Base-by-base conservation (phyloP, 2,329 filamentous ascomycete genomes). In the Rhynchosporium graminicola region DNA sequence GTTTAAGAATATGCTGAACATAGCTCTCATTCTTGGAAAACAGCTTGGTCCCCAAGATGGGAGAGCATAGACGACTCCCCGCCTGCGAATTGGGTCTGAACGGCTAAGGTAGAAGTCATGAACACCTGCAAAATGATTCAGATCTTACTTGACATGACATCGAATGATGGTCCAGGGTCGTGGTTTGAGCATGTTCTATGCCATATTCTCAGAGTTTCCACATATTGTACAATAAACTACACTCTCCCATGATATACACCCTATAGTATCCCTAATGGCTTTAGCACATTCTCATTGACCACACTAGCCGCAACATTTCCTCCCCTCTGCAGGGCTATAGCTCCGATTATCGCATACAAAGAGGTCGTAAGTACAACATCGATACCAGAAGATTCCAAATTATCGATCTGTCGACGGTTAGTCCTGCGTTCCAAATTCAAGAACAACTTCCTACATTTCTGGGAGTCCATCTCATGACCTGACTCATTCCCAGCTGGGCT, bases 391-490 rank as follows among this genome's bases (percentile, higher is more conserved):
- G 80, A 78, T 57, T 83, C 75, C 59, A 96, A 81, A 70, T 92
- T 87, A 65, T 87, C 80, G 28, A 87, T 83, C 83, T 87, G 65
- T 15, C 48, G 4, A 51, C 43, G 36, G 64, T 76, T 58, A 73
- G 69, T 48, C 36, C 31, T 13, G 45, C 40, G 52, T 52, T 57
- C 48, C 31, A 45, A 4, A 38, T 2, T 29, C 2, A 57, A 64
- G 59, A 15, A 59, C 52, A 40, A 46, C 0, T 36, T 38, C 36
- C 59, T 80, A 96, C 92, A 79, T 89, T 83, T 78, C 84, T 86
- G 33, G 95, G 95, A 76, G 90, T 91, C 95, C 95, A 98, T 77
- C 95, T 83, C 68, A 97, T 79, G 29, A 97, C 91, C 45, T 85
- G 82, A 62, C 85, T 77, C 72, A 99, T 74, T 0, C 91, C 90